Evolutionary conservation across 2,329 filamentous ascomycete genomes (phyloP).

Genomic region (Trematosphaeria pertusa): DNA sequence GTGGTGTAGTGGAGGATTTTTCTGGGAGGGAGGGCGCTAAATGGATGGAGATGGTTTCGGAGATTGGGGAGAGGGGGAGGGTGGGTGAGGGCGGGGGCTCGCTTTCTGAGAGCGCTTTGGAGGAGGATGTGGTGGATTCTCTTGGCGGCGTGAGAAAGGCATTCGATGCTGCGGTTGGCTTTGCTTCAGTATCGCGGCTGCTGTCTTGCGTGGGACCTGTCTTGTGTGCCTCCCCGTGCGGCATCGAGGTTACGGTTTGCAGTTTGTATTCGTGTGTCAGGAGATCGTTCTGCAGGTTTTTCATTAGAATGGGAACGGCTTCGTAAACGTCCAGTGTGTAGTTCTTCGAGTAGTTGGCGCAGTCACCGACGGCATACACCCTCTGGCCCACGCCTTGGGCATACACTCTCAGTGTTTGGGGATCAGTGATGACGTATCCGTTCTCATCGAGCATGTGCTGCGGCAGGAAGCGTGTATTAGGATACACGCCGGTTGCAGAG

Average conservation of each 20-base stretch:
- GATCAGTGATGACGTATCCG: constrained; percentile 35
- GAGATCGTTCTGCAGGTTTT: constrained; percentile 44
- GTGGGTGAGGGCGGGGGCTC: too few species aligned
- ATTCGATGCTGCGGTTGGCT: too few species aligned
- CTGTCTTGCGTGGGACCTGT: too few species aligned
- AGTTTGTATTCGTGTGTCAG: constrained; percentile 41
- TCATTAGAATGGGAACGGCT: constrained; percentile 39
- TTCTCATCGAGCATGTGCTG: constrained; percentile 27
- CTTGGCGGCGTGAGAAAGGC: too few species aligned
- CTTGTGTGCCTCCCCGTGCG: too few species aligned
- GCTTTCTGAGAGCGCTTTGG: too few species aligned
- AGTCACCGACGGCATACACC: constrained; percentile 46
- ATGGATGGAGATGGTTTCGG: too few species aligned
- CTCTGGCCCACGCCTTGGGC: constrained; percentile 24
- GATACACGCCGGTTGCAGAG: constrained; percentile 37
- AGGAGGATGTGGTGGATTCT: too few species aligned
- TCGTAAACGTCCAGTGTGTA: constrained; percentile 42
- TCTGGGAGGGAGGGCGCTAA: not conserved
- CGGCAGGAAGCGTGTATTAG: constrained; percentile 39
- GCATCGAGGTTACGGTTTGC: constrained; percentile 14
- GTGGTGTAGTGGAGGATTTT: too few species aligned
- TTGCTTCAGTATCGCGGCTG: not conserved
- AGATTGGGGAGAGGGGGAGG: too few species aligned
- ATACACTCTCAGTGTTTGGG: constrained; percentile 30
- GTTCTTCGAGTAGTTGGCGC: constrained; percentile 39